phyloP scores from a whole-genome alignment of 345 rosid species.

The Eucalyptus paniculata region DNA sequence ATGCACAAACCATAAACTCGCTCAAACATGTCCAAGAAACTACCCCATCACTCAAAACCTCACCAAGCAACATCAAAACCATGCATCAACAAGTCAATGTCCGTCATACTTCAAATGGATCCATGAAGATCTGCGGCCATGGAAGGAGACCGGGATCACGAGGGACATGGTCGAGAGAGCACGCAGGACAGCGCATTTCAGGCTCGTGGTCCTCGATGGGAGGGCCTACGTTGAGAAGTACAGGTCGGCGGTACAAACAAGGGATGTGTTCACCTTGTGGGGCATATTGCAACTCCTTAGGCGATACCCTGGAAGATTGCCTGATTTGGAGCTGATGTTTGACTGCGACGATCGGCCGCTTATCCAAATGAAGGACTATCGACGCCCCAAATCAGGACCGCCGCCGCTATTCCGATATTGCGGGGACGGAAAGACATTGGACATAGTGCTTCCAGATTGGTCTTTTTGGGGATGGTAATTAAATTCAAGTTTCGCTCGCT shows the following conservation, averaged over 20 bases:
- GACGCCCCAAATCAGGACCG: slow-evolving; percentile 14
- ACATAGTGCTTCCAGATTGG: slow-evolving; percentile 76
- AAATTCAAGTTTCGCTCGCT: neutral
- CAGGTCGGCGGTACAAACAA: slow-evolving; percentile 24
- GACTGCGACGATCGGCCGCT: slow-evolving; percentile 42
- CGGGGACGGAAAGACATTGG: slow-evolving; percentile 29
- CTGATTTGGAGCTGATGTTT: slow-evolving; percentile 67
- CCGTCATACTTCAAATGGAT: slow-evolving; percentile 72
- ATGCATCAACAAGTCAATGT: slow-evolving; percentile 7
- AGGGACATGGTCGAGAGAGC: slow-evolving; percentile 45
- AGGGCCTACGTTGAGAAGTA: slow-evolving; percentile 49
- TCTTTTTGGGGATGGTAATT: slow-evolving; percentile 85
- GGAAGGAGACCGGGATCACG: slow-evolving; percentile 50
- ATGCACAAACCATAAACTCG: neutral
- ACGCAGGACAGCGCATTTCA: slow-evolving; percentile 38
- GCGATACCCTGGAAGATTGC: slow-evolving; percentile 53
- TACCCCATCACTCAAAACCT: slow-evolving; percentile 1
- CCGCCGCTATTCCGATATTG: slow-evolving; percentile 69
- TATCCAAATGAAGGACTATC: slow-evolving; percentile 13
- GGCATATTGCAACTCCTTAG: slow-evolving; percentile 61
- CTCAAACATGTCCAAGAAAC: slow-evolving; percentile 2
- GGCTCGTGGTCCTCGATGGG: slow-evolving; percentile 44
- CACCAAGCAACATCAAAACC: neutral
- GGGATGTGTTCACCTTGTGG: slow-evolving; percentile 58
- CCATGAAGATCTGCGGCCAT: slow-evolving; percentile 62